Conservation (phyloP, 1,139 yeast species). For the Magnusiomyces tetraspermus region DNA sequence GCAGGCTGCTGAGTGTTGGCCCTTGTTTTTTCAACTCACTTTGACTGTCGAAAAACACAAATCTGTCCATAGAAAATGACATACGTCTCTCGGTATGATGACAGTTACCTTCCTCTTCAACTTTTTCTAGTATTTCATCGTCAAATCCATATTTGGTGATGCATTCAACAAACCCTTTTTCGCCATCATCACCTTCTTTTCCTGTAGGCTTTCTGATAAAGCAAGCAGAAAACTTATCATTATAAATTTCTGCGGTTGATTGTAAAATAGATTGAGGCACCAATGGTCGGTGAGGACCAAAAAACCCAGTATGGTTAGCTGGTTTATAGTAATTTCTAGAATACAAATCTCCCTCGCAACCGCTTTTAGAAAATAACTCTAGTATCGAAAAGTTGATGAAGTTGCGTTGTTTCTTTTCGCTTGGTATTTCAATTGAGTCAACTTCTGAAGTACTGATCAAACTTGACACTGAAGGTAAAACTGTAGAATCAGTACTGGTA, state of each 20-base stretch:
- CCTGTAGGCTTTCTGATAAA: background rate
- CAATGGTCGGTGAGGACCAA: conserved; percentile 8
- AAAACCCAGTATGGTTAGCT: conserved; percentile 1
- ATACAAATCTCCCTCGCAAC: conserved; percentile 10
- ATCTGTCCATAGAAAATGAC: conserved; percentile 42
- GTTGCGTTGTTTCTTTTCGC: background rate
- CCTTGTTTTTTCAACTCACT: conserved; percentile 84
- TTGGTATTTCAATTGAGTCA: background rate
- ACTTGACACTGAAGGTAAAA: background rate
- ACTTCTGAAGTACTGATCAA: background rate
- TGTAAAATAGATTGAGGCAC: conserved; percentile 12
- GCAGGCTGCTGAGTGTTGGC: conserved; percentile 70
- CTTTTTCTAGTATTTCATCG: background rate
- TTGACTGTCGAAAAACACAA: conserved; percentile 72
- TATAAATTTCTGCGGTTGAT: background rate
- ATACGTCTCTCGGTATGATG: conserved; percentile 33
- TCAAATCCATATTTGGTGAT: background rate
- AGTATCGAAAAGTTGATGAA: conserved; percentile 33
- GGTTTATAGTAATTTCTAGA: conserved; percentile 11
- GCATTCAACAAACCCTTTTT: background rate
- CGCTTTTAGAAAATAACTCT: conserved; percentile 29
- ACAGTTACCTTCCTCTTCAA: background rate
- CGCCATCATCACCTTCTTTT: background rate
- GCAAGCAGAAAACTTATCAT: background rate
- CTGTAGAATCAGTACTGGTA: background rate